Evolutionary conservation across 2,329 filamentous ascomycete species (phyloP).

Genomic region (Exophiala calicioides): DNA sequence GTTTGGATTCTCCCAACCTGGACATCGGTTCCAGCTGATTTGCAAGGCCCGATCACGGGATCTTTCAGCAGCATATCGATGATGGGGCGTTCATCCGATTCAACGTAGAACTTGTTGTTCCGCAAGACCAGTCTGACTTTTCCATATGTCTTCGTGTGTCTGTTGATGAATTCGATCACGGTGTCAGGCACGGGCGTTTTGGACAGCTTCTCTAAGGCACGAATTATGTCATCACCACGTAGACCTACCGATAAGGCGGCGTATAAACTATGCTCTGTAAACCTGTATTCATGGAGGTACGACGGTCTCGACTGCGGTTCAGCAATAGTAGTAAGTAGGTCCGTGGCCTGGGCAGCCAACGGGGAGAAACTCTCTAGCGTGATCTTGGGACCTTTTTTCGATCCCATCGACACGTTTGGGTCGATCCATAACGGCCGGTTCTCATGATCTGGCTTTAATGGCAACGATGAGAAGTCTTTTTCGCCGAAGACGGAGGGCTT

Average conservation of each 20-base stretch:
- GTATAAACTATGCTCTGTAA: constrained; percentile 91
- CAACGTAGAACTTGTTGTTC: constrained; percentile 90
- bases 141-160: constrained; percentile 85
- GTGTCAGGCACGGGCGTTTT: constrained; percentile 84
- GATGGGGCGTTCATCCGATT: constrained; percentile 84
- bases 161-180: constrained; percentile 76
- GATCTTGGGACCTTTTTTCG: constrained; percentile 70
- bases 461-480: constrained; percentile 78
- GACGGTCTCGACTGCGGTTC: constrained; percentile 88
- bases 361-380: constrained; percentile 94
- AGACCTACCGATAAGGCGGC: constrained; percentile 95
- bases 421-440: constrained; percentile 95
- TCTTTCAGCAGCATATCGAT: constrained; percentile 86
- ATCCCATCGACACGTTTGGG: constrained; percentile 47
- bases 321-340: constrained; percentile 93
- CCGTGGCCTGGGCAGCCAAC: constrained; percentile 80
- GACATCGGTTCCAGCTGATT: constrained; percentile 73
- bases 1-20: constrained; percentile 83
- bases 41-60: constrained; percentile 73
- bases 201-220: constrained; percentile 80
- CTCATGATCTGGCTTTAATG: constrained; percentile 82
- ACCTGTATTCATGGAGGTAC: constrained; percentile 88
- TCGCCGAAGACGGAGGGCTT: constrained; percentile 60
- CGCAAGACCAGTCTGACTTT: constrained; percentile 95
- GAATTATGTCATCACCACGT: constrained; percentile 84